phyloP scores from a whole-genome alignment of 192 early-diverging fungal species.

The Phlyctochytrium arcticum region DNA sequence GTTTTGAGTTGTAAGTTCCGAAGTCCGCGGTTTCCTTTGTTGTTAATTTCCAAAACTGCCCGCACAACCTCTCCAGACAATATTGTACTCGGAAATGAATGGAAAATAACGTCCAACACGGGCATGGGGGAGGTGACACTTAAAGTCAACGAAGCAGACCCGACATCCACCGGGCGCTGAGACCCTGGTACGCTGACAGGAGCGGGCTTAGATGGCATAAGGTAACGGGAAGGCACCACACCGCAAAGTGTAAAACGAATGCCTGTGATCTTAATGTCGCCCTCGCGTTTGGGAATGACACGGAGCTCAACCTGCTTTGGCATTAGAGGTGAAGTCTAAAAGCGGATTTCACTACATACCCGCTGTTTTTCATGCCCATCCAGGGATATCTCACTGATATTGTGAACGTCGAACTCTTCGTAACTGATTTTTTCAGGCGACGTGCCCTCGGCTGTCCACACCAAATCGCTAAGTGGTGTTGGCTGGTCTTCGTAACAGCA shows the following conservation, averaged over 20 bases:
- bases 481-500: conserved; percentile 24
- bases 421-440: conserved; percentile 14
- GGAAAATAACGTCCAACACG: conserved; percentile 72
- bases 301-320: conserved; percentile 58
- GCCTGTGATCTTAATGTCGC: conserved; percentile 67
- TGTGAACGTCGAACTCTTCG: conserved; percentile 60
- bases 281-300: conserved; percentile 70
- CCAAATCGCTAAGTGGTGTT: conserved; percentile 19
- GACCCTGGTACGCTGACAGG: conserved; percentile 66
- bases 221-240: conserved; percentile 65
- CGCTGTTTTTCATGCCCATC: conserved; percentile 43
- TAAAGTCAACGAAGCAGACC: conserved; percentile 63
- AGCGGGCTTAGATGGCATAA: conserved; percentile 65
- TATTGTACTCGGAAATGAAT: conserved; percentile 70
- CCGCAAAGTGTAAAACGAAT: conserved; percentile 75
- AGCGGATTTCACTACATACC: not conserved
- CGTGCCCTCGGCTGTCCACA: conserved; percentile 22
- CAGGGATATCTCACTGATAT: conserved; percentile 43
- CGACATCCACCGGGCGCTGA: conserved; percentile 54
- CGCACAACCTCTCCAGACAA: conserved; percentile 78
- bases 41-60: conserved; percentile 72
- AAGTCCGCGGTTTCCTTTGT: conserved; percentile 74
- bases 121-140: conserved; percentile 79
- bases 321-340: no score
- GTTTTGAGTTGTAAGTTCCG: conserved; percentile 67